phyloP scores from a whole-genome alignment of 495 filamentous ascomycete species.

The Usnea hakonensis region DNA sequence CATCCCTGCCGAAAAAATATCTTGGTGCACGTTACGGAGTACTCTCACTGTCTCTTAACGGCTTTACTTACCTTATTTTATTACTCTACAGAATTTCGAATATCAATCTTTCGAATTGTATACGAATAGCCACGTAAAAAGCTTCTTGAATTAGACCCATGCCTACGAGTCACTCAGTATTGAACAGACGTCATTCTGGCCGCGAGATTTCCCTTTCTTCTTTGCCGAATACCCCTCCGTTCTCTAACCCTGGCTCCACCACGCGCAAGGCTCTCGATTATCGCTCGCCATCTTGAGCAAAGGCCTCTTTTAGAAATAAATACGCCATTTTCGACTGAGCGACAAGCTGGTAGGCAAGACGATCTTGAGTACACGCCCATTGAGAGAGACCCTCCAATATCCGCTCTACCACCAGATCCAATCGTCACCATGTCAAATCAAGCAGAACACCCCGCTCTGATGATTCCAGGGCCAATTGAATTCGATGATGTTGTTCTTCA shows the following conservation, averaged over 20 bases:
- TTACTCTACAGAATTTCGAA: background rate
- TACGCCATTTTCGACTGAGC: constrained; percentile 61
- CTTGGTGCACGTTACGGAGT: background rate
- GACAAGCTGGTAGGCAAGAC: constrained; percentile 45
- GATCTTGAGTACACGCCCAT: constrained; percentile 51
- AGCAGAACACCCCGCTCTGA: constrained; percentile 68
- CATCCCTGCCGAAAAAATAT: background rate
- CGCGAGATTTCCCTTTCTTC: constrained; percentile 16
- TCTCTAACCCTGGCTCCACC: constrained; percentile 48
- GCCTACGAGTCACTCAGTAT: background rate
- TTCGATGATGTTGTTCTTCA: constrained; percentile 95
- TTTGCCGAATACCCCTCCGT: constrained; percentile 28
- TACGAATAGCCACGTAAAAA: background rate
- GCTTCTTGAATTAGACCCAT: background rate
- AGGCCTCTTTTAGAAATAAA: constrained; percentile 54
- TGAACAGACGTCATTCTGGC: constrained; percentile 27
- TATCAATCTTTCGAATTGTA: background rate
- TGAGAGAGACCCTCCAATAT: constrained; percentile 30
- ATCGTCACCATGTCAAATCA: constrained; percentile 66
- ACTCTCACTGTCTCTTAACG: too few relatives aligned
- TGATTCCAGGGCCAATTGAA: constrained; percentile 96
- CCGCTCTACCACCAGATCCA: constrained; percentile 12
- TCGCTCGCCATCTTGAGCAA: constrained; percentile 70
- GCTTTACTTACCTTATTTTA: background rate
- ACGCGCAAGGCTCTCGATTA: constrained; percentile 65